phyloP scores from a whole-genome alignment of 2,329 filamentous ascomycete species.

The Colletotrichum tropicale region DNA sequence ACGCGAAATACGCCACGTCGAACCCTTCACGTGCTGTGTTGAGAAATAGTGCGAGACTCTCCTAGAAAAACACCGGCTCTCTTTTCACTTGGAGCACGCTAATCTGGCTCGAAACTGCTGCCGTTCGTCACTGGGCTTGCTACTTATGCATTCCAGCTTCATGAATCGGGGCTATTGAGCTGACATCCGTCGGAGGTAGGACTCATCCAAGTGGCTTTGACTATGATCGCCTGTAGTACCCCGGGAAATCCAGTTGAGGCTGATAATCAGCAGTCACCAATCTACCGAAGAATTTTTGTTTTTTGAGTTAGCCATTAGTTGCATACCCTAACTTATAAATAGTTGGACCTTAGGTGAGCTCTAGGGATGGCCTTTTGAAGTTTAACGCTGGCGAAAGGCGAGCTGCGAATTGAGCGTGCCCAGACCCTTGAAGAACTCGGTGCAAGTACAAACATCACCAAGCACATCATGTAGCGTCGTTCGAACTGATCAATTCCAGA shows the following conservation, averaged over 20 bases:
- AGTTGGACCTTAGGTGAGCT: too few relatives aligned
- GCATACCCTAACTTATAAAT: too few relatives aligned
- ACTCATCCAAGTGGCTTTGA: neutral
- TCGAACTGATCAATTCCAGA: neutral
- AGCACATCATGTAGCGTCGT: neutral
- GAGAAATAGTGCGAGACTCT: too few relatives aligned
- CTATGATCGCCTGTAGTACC: too few relatives aligned
- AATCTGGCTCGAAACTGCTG: rapidly evolving
- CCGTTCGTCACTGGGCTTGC: neutral
- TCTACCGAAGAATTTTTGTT: too few relatives aligned
- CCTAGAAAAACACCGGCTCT: too few relatives aligned
- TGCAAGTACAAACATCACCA: neutral
- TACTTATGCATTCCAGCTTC: neutral
- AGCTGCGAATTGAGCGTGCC: too few relatives aligned
- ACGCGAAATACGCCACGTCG: neutral
- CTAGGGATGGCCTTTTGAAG: too few relatives aligned
- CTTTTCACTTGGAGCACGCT: rapidly evolving
- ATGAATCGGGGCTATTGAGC: rapidly evolving
- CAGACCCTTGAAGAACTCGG: too few relatives aligned
- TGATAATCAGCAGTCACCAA: too few relatives aligned
- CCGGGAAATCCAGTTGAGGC: too few relatives aligned
- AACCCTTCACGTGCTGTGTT: neutral
- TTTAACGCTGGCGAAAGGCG: neutral
- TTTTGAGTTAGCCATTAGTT: too few relatives aligned
- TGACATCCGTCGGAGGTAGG: rapidly evolving